phyloP scores from a whole-genome alignment of 2,329 filamentous ascomycete genomes.

The Phialemoniopsis sp. region DNA sequence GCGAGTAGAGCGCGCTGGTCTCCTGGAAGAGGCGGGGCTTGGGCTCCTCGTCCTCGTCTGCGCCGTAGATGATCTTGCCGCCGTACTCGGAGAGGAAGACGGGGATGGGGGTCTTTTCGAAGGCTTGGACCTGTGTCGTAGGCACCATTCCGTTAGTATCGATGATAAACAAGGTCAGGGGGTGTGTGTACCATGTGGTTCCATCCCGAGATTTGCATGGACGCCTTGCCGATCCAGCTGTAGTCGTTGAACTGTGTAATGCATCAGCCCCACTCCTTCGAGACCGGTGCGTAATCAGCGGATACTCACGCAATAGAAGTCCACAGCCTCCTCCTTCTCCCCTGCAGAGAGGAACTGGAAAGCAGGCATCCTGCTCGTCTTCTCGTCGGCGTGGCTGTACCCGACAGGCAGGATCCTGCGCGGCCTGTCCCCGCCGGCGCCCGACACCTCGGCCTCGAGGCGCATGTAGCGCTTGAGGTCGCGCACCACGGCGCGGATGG shows the following conservation, averaged over 20 bases:
- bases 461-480: constrained; percentile 21
- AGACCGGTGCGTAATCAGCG: neutral
- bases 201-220: constrained; percentile 42
- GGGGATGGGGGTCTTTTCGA: constrained; percentile 47
- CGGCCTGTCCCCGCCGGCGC: constrained; percentile 1
- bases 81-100: constrained; percentile 60
- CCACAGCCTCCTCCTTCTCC: constrained; percentile 6
- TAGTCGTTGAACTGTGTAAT: constrained; percentile 42
- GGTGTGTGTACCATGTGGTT: constrained; percentile 32
- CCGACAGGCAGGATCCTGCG: constrained; percentile 6
- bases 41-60: no score
- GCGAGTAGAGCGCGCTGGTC: constrained; percentile 50
- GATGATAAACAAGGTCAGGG: no score
- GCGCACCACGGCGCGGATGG: constrained; percentile 16
- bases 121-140: constrained; percentile 34
- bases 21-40: constrained; percentile 51
- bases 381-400: constrained; percentile 7
- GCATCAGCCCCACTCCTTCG: neutral
- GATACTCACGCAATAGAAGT: constrained; percentile 11
- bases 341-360: constrained; percentile 10
- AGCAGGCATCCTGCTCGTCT: constrained; percentile 5
- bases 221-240: constrained; percentile 52
- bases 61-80: constrained; percentile 38
- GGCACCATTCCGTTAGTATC: no score
- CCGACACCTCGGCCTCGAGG: neutral